A percentile compares a stretch with the other conserved stretches of the same genome.
Evolutionary conservation across 1,284 basidiomycete species (phyloP).

Genomic region (Pascua guehoae): DNA sequence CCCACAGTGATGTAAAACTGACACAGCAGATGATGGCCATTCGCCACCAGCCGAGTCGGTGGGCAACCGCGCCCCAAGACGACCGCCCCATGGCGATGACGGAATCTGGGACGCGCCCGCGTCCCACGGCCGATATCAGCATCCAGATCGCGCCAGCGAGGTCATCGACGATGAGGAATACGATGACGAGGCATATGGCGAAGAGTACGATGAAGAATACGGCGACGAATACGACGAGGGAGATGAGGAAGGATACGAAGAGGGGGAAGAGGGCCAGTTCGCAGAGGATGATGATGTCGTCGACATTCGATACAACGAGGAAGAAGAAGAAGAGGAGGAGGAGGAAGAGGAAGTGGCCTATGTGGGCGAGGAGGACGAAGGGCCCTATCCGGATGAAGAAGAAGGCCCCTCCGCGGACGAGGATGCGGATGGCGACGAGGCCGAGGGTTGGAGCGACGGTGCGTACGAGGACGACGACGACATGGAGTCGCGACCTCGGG

Average conservation of each 20-base stretch:
- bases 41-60: too few relatives aligned
- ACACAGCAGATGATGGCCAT: too few relatives aligned
- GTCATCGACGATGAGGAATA: neutral
- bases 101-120: too few relatives aligned
- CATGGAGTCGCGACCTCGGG: neutral
- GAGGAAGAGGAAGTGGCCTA: constrained; percentile 2
- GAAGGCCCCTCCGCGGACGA: constrained; percentile 1
- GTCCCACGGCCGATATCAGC: too few relatives aligned
- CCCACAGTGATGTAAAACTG: too few relatives aligned
- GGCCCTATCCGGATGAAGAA: neutral
- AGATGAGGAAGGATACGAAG: neutral
- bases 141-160: too few relatives aligned
- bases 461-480: constrained; percentile 1
- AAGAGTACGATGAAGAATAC: neutral
- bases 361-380: neutral
- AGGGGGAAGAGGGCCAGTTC: neutral
- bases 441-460: neutral
- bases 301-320: neutral
- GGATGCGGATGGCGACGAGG: neutral
- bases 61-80: too few relatives aligned
- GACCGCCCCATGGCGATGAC: too few relatives aligned
- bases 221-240: neutral
- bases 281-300: constrained; percentile 4
- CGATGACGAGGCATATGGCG: neutral
- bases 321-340: constrained; percentile 5